Evolutionary conservation across 2,329 filamentous ascomycete species (phyloP).

Genomic region (Trichothecium roseum): DNA sequence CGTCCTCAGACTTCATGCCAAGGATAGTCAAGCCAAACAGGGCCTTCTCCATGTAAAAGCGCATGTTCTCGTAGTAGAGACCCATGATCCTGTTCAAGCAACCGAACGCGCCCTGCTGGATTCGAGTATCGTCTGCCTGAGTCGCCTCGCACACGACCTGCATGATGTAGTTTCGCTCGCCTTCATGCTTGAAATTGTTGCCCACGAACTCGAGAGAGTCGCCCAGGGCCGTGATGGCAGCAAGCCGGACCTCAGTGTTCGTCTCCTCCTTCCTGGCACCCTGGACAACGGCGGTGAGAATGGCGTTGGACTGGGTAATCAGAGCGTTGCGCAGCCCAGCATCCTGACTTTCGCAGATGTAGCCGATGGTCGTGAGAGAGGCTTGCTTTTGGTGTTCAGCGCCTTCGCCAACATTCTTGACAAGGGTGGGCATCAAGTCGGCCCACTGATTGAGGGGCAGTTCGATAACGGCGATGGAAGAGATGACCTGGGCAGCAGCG

Average conservation of each 20-base stretch:
- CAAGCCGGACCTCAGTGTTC: constrained; percentile 81
- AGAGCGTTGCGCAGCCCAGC: constrained; percentile 71
- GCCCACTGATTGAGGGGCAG: constrained; percentile 88
- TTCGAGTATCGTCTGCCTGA: constrained; percentile 79
- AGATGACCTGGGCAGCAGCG: constrained; percentile 88
- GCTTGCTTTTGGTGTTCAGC: constrained; percentile 85
- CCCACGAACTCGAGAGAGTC: constrained; percentile 96
- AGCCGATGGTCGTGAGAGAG: constrained; percentile 92
- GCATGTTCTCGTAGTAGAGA: constrained; percentile 99
- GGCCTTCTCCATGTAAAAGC: constrained; percentile 99
- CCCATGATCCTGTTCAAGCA: constrained; percentile 98
- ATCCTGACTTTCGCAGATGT: constrained; percentile 95
- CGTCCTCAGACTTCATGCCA: constrained; percentile 96
- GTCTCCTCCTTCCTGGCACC: constrained; percentile 93
- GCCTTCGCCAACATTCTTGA: constrained; percentile 86
- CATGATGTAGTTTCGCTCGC: constrained; percentile 99
- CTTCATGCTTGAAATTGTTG: constrained; percentile 98
- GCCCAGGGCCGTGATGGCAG: constrained; percentile 86
- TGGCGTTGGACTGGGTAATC: constrained; percentile 86
- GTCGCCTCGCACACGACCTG: constrained; percentile 99
- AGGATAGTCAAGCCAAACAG: constrained; percentile 94
- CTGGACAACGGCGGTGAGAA: constrained; percentile 94
- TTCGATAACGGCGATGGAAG: constrained; percentile 90
- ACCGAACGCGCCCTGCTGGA: constrained; percentile 93
- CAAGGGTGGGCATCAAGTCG: constrained; percentile 78